These are phyloP conservation scores for Pistacia vera DNA, from an alignment of 345 rosid genomes.

Conservation along the genomic window DNA sequence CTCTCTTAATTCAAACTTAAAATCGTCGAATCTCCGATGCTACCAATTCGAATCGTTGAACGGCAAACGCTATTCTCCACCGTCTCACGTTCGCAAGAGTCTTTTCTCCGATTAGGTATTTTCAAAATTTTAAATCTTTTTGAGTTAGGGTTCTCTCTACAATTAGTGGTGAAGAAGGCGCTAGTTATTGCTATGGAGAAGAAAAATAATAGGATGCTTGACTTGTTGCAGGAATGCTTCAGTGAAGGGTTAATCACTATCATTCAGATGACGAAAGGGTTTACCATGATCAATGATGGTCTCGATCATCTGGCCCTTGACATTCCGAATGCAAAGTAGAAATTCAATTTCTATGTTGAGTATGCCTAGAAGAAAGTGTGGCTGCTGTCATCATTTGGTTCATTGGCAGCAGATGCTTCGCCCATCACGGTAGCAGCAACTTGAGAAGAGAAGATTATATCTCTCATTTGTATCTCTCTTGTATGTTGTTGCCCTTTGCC, in stretches of 20 bases:
- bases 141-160: no score
- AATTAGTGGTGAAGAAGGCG: constrained; percentile 88
- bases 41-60: no score
- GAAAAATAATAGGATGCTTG: constrained; percentile 77
- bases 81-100: no score
- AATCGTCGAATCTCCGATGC: no score
- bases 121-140: no score
- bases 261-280: constrained; percentile 94
- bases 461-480: constrained; percentile 24
- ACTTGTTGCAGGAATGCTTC: constrained; percentile 85
- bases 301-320: constrained; percentile 96
- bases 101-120: no score
- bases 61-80: no score
- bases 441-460: constrained; percentile 43
- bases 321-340: constrained; percentile 60
- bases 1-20: no score
- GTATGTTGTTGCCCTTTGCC: constrained; percentile 31
- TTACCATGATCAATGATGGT: constrained; percentile 81
- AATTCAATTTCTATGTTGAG: constrained; percentile 46
- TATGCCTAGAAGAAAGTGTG: constrained; percentile 81
- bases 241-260: constrained; percentile 86
- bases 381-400: constrained; percentile 61
- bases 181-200: no score
- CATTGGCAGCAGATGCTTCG: constrained; percentile 29
- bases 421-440: constrained; percentile 29